phyloP scores from a whole-genome alignment of 2,329 filamentous ascomycete genomes.

The Macrophomina phaseolina region DNA sequence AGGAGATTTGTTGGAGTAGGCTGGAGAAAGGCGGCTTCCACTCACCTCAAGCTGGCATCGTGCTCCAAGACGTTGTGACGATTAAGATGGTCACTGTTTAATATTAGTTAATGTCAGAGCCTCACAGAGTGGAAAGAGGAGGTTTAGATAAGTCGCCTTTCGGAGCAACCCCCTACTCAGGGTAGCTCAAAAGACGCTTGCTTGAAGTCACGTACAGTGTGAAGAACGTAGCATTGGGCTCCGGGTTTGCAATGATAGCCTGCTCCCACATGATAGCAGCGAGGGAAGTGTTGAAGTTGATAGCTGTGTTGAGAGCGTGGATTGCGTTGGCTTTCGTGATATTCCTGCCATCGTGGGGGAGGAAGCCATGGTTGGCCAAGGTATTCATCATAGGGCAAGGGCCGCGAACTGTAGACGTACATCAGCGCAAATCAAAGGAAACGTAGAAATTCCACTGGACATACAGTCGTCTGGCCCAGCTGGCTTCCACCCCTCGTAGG shows the following conservation, averaged over 20 bases:
- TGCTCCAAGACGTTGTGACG: conserved; percentile 58
- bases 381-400: conserved; percentile 61
- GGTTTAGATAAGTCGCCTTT: too few relatives aligned
- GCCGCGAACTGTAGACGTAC: conserved; percentile 30
- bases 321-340: conserved; percentile 48
- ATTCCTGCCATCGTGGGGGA: conserved; percentile 54
- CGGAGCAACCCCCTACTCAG: too few relatives aligned
- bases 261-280: conserved; percentile 50
- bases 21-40: background rate
- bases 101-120: too few relatives aligned
- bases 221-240: conserved; percentile 19
- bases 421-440: background rate
- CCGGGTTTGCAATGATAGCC: conserved; percentile 39
- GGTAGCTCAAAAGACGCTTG: too few relatives aligned
- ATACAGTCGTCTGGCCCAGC: conserved; percentile 23
- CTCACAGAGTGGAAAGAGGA: too few relatives aligned
- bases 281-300: conserved; percentile 53
- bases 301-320: conserved; percentile 45
- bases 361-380: conserved; percentile 58
- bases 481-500: background rate
- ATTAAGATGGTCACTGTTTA: conserved; percentile 46
- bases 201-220: background rate
- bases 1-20: background rate
- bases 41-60: conserved; percentile 49
- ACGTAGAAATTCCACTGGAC: background rate